Evolutionary conservation across 2,329 filamentous ascomycete genomes (phyloP), one percentile per base, ranked within the genome.

Genomic region (Sporothrix humicola): DNA sequence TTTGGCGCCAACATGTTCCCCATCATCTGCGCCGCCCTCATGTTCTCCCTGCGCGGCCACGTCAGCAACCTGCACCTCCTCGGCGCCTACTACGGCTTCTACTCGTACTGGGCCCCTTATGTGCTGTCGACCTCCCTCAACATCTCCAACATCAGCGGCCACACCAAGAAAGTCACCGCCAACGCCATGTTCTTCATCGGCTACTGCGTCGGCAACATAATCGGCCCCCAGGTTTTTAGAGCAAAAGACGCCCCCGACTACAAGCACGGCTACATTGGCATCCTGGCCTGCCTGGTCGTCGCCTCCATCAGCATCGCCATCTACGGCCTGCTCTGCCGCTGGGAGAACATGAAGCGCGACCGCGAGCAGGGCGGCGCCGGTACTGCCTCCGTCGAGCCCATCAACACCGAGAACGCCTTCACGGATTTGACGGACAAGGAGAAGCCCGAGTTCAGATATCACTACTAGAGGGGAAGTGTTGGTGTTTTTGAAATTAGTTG

Each of bases 181-280:
- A 71, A 74, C 52, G 65, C 70, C 70, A 75, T 72, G 37, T 59
- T 63, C 44, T 69, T 68, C 20, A 31, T 70, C 15, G 31, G 58
- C 46, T 69, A 63, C 48, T 90, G 87, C 2, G 82, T 83, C 4
- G 87, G 86, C 17, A 89, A 87, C 78, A 86, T 88, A 72, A 88
- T 89, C 74, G 87, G 87, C 0, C 87, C 87, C 0, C 85, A 88
- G 78, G 88, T 86, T 2, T 88, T 89, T 80, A 85, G 85, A 76
- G 82, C 82, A 2, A 81, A 81, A 56, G 86, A 89, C 74, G 85
- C 83, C 0, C 87, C 87, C 1, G 78, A 78, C 3, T 84, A 84
- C 46, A 78, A 76, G 2, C 87, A 89, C 0, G 90, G 88, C 0
- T 88, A 90, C 76, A 89, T 91, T 71, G 88, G 86, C 0, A 88